phyloP scores from a whole-genome alignment of 2,329 filamentous ascomycete species.

The Arthrobotrys megalospora region DNA sequence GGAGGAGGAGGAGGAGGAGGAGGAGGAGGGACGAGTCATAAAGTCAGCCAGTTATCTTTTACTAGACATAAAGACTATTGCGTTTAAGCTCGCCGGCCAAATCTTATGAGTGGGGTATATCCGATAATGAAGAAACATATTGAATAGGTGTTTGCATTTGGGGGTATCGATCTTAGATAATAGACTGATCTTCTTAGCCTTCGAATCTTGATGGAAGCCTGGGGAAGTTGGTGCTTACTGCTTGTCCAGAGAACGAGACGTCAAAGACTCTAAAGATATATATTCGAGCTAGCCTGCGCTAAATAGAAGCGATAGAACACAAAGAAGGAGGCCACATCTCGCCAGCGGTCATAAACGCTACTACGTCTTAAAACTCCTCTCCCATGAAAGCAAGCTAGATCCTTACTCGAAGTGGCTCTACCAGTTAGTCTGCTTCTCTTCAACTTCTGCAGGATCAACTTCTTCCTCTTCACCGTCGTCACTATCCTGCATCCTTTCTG shows the following conservation, averaged over 20 bases:
- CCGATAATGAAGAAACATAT: neutral
- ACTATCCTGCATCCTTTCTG: slow-evolving; percentile 72
- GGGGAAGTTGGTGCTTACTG: slow-evolving; percentile 28
- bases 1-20: too few species aligned
- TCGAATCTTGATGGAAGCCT: slow-evolving; percentile 4
- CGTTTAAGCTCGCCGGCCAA: too few species aligned
- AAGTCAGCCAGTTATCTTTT: too few species aligned
- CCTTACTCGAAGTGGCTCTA: slow-evolving; percentile 27
- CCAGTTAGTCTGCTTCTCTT: slow-evolving; percentile 66
- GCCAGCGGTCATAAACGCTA: slow-evolving; percentile 1
- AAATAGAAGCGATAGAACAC: slow-evolving; percentile 19
- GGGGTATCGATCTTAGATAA: neutral
- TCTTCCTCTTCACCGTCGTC: slow-evolving; percentile 78
- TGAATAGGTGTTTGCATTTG: neutral
- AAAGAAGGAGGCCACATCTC: neutral
- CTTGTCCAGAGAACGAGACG: slow-evolving; percentile 2
- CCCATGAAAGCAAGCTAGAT: neutral
- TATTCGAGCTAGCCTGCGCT: slow-evolving; percentile 26
- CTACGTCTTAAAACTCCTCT: neutral
- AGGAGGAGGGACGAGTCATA: too few species aligned
- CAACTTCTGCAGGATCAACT: slow-evolving; percentile 66
- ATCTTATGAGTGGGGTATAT: neutral
- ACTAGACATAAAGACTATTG: too few species aligned
- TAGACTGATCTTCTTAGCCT: slow-evolving; percentile 6
- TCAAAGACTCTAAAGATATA: slow-evolving; percentile 25